Evolutionary conservation across 306 rosid species (phyloP).

Genomic region (Biancaea sappan): DNA sequence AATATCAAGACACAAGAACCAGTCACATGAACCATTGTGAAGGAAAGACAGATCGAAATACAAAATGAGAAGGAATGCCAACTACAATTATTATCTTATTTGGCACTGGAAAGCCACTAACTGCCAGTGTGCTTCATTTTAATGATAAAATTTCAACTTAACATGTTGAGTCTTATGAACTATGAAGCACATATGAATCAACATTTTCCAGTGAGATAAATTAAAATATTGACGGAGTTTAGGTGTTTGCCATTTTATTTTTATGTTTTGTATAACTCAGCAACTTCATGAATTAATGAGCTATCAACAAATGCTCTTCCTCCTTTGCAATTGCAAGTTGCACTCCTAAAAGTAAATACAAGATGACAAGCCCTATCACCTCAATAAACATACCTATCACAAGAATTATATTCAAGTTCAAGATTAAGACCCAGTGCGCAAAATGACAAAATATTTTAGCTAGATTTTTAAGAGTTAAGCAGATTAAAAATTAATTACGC

Average conservation of each 20-base stretch:
- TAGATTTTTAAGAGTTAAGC: too few relatives aligned
- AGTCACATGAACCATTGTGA: slow-evolving; percentile 7
- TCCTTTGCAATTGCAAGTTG: slow-evolving; percentile 9
- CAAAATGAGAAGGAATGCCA: slow-evolving; percentile 5
- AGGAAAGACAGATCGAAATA: slow-evolving; percentile 24
- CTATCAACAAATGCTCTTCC: background rate
- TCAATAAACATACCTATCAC: slow-evolving; percentile 2
- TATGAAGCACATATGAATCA: slow-evolving; percentile 17
- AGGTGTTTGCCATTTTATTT: background rate
- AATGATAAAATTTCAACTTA: slow-evolving; percentile 13
- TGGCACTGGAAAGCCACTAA: slow-evolving; percentile 1
- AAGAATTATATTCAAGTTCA: background rate
- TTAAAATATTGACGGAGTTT: background rate
- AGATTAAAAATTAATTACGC: background rate
- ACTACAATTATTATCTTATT: slow-evolving; percentile 16
- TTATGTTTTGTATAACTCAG: too few relatives aligned
- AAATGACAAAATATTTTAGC: background rate
- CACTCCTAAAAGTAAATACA: slow-evolving; percentile 8
- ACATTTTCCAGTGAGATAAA: slow-evolving; percentile 10
- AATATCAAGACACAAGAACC: slow-evolving; percentile 26
- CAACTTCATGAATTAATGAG: background rate
- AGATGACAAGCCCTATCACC: slow-evolving; percentile 5
- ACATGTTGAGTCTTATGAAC: background rate
- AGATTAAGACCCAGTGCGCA: background rate
- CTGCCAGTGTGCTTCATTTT: background rate